Evolutionary conservation across 108 stramenopile genomes (phyloP).

Genomic region (Nannochloropsis salina): DNA sequence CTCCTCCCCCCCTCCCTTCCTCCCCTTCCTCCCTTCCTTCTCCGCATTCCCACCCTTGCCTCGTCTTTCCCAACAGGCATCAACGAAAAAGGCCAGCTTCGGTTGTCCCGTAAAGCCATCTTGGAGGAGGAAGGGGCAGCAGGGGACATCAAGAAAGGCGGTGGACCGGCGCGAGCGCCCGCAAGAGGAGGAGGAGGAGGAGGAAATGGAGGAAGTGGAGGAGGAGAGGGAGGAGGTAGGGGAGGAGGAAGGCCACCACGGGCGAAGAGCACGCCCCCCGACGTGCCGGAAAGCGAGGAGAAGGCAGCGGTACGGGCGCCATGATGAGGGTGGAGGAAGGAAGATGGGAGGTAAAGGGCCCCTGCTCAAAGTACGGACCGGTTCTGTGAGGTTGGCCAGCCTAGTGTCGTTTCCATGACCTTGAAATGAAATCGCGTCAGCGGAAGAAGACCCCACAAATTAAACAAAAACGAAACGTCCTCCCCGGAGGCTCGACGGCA

Average conservation of each 20-base stretch:
- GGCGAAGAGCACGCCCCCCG: not conserved
- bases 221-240: not conserved
- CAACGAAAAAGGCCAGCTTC: conserved; percentile 44
- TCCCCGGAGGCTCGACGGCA: no score
- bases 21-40: not conserved
- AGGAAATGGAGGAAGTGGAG: not conserved
- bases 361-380: no score
- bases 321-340: not conserved
- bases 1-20: not conserved
- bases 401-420: not conserved
- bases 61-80: conserved; percentile 36
- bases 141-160: conserved; percentile 18
- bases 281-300: not conserved
- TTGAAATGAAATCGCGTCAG: not conserved
- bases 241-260: not conserved
- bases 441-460: not conserved
- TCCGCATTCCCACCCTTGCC: not conserved
- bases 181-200: not conserved
- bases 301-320: not conserved
- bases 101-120: conserved; percentile 38
- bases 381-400: no score
- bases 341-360: not conserved
- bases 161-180: not conserved
- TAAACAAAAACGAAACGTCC: not conserved
- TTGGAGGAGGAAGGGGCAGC: conserved; percentile 27